Evolutionary conservation across 352 stramenopile genomes (phyloP), one percentile per base, ranked within the genome.

Genomic region (Globisporangium paddicum): DNA sequence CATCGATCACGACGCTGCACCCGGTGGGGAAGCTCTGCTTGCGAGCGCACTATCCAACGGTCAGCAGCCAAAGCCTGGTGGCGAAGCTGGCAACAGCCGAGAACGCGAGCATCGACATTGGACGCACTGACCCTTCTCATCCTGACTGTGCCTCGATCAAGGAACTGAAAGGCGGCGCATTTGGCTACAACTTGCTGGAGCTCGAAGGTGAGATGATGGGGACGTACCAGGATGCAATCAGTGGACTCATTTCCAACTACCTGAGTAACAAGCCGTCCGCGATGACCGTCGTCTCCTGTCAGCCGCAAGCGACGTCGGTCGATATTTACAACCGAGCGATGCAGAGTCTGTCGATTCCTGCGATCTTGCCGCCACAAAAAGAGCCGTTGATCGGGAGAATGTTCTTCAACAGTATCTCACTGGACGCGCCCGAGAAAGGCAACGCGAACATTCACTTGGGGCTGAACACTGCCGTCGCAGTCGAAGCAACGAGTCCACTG

Each of bases 221-320:
- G 3, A 75, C 55, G 0, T 82, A 90, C 50, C 65, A 68, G n/a
- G 65, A 69, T n/a, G 75, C 80, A 0, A 88, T 93, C 63, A 90
- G 77, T 47, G 69, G 58, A 26, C 63, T 93, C n/a, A 90, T 93
- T 54, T 81, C 80, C 25, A 87, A 90, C 44, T 93, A 89, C 48
- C 58, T 93, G 1, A 88, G 83, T 61, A 77, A 84, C 35, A 61
- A 66, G 8, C 71, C 77, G 5, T 75, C 83, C 2, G 59, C 69
- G 1, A 67, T 93, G 40, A 82, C 68, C 0, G 83, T 90, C 5
- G 71, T 82, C n/a, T 77, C 80, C 25, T 93, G 83, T 50, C 62
- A 69, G 2, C 65, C 77, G 21, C 69, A 77, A 34, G 83, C 83
- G 5, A 88, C 83, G 5, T 82, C 63, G 18, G 73, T 93, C 26